phyloP scores from a whole-genome alignment of 805 yeast genomes.

The Metschnikowia noctiluminum region DNA sequence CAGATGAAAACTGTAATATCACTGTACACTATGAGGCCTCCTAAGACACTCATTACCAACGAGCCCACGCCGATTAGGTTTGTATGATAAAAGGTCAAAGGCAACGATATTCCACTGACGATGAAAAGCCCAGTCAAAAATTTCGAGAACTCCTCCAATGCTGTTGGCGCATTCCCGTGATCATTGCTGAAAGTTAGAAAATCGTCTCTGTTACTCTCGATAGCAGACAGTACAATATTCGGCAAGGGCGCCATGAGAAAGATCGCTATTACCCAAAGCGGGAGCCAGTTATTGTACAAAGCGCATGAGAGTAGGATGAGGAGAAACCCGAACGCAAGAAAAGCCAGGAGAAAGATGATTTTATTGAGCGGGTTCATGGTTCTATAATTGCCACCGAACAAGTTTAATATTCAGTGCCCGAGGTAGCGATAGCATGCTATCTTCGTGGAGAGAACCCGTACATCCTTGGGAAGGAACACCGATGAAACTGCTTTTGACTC shows the following conservation, averaged over 20 bases:
- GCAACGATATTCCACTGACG: slow-evolving; percentile 44
- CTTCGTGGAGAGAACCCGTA: neutral
- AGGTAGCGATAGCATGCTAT: neutral
- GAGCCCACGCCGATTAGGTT: slow-evolving; percentile 36
- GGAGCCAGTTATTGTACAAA: slow-evolving; percentile 38
- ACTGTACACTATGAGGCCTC: slow-evolving; percentile 43
- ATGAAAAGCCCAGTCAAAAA: slow-evolving; percentile 39
- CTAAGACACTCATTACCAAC: slow-evolving; percentile 41
- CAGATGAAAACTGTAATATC: slow-evolving; percentile 44
- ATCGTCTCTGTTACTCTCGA: slow-evolving; percentile 39
- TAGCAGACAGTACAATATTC: slow-evolving; percentile 35
- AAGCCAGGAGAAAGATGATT: slow-evolving; percentile 44
- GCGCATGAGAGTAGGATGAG: slow-evolving; percentile 45
- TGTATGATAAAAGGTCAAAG: slow-evolving; percentile 39
- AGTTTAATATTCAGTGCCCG: neutral
- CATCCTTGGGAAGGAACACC: neutral
- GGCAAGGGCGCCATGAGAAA: slow-evolving; percentile 46
- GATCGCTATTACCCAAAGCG: slow-evolving; percentile 38
- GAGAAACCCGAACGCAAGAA: slow-evolving; percentile 44
- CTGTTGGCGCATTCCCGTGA: slow-evolving; percentile 34
- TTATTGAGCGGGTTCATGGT: slow-evolving; percentile 45
- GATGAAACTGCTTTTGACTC: neutral
- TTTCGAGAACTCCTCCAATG: slow-evolving; percentile 39
- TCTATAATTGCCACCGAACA: neutral
- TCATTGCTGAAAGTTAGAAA: slow-evolving; percentile 43